Base-by-base conservation (phyloP, 768 basidiomycete species). In the Chalciporus pseudorubinellus region DNA sequence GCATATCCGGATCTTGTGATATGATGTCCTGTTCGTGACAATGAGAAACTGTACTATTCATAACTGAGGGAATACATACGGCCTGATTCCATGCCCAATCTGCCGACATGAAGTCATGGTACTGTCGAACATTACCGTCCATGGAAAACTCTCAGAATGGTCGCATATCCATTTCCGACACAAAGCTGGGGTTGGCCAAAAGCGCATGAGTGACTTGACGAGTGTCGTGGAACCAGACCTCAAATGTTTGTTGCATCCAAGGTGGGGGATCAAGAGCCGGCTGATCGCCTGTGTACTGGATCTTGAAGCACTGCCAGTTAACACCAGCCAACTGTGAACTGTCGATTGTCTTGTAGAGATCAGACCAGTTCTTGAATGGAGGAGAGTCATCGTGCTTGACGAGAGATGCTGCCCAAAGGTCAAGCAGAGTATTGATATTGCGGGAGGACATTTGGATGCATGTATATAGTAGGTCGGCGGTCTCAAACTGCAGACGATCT, bases 171-270 rank as follows among this genome's bases (percentile, higher is more conserved):
- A 64, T 58, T 18, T 60, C 51, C 61, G n/a, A n/a, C n/a, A n/a
- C n/a, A n/a, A n/a, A n/a, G n/a, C n/a, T 58, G 3, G 60, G 62
- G 42, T 66, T 70, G 1, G 39, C 28, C 1, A 68, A 58, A 46
- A 61, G 53, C n/a, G 60, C 55, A 3, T 56, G 55, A 16, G 58
- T 36, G 16, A 65, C 56, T 0, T 44, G 44, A 13, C 48, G 41
- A 0, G 61, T 59, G 48, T 61, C 51, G 3, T 57, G 56, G 45
- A 55, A 70, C 63, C 65, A 69, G n/a, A 70, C 58, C 20, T 66
- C 57, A 36, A 58, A 70, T 2, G 48, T 52, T n/a, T 59, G 46
- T n/a, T n/a, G n/a, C n/a, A n/a, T n/a, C n/a, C n/a, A n/a, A n/a
- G n/a, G n/a, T n/a, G n/a, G n/a, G n/a, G 0, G 39, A 9, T 59